Base-by-base conservation (phyloP, 2,329 filamentous ascomycete genomes). In the Botrytis byssoidea region DNA sequence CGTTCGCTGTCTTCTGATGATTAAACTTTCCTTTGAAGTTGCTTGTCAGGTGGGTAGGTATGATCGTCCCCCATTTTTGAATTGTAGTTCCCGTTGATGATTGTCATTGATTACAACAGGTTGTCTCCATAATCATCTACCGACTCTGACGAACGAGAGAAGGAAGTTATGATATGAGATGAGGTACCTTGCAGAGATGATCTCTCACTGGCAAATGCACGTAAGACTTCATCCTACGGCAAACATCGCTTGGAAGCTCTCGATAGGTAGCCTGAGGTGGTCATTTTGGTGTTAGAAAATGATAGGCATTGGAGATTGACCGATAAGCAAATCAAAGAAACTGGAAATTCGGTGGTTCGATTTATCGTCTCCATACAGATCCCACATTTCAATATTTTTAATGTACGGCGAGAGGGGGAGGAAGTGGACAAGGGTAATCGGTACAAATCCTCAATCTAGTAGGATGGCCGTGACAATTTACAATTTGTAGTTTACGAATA, bases 221-320 rank as follows among this genome's bases (percentile, higher is more conserved):
- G 42, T 64, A 71, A 71, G 42, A 71, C 37, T 64, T 71, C 69
- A 71, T 71, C 42, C 42, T 40, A 10, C 69, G 57, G 69, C 57
- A 64, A 40, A 44, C 10, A n/a, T 71, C 42, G 42, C 42, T 48
- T 64, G 16, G 40, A 71, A 44, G 40, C 57, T 63, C 57, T n/a
- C 12, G 22, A 64, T 71, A 70, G 25, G 42, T 20, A 40, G 32
- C 32, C 22, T 67, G 46, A 40, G 44, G 25, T 51, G 6, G 18
- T 65, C 40, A 42, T 67, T 51, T 67, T 40, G 46, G 32, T 37
- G 22, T 46, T n/a, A 40, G 48, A 40, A 46, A 14, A 55, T 25
- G 32, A 55, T n/a, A n/a, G 25, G 18, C 35, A 40, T 40, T 29
- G 40, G 25, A 42, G n/a, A 22, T 9, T 18, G 68, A 25, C 14